Evolutionary conservation across 176 grass and related monocot species (phyloP), one percentile per base, ranked within the genome.

Genomic region (barley (Hordeum vulgare)): DNA sequence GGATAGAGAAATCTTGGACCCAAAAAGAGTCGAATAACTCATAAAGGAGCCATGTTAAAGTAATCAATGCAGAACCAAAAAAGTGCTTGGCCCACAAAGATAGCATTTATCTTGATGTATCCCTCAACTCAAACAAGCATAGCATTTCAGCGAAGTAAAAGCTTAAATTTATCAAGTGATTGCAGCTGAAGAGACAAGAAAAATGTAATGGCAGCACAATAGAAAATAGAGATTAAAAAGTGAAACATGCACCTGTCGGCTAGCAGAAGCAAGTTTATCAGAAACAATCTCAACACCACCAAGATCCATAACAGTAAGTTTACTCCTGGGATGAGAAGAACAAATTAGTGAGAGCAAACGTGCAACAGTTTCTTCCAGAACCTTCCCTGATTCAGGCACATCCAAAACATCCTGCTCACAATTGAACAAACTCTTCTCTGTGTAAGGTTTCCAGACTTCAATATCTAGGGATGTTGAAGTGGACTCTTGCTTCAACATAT

Each of bases 301-400:
- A 49, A 94, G 88, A 61, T 95, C 92, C 92, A 95, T 88, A 60
- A 98, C 75, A 80, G 82, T 86, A 90, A 88, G 49, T 81, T 91
- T 98, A 73, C 79, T 88, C 72, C 76, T 88, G 13, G 37, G 37
- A 90, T 83, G 91, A 78, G 81, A 85, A 75, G 92, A 95, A 88
- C 88, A 95, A 89, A 94, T 89, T 79, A 91, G 84, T 79, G 91
- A 74, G 72, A 98, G 89, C 88, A 98, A 91, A 80, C 91, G 88
- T 24, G 90, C 92, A 91, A 89, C 84, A 53, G 86, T 87, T 90
- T 88, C 92, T 91, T 86, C 92, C 74, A 92, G 88, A 74, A 93
- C 81, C 27, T 65, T 86, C 53, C 84, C 82, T 57, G 93, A 86
- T 68, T 90, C 86, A 82, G 89, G 72, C 69, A 87, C 60, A 49